Evolutionary conservation across 225 moss, liverwort and hornwort genomes (phyloP), one percentile per base, ranked within the genome.

Genomic region (Polytrichum commune): DNA sequence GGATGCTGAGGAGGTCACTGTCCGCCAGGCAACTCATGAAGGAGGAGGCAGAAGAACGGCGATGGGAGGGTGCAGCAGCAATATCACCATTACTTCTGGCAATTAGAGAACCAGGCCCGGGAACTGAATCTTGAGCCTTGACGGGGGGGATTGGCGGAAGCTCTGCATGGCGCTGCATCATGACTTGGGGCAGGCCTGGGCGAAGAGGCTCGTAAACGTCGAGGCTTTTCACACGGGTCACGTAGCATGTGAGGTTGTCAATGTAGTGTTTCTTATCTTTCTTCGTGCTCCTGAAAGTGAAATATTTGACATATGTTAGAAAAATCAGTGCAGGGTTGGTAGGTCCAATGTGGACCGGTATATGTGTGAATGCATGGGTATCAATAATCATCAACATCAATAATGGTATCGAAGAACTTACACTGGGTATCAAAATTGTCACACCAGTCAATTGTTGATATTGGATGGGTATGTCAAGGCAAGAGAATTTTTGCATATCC

Each of bases 231-330:
- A 85, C 88, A 20, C 84, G 84, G 67, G 84, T 85, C 18, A 88
- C 88, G 65, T 77, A 78, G 82, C 88, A 88, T 13, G 82, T 82
- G 33, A 88, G 82, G 19, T 82, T 82, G 63, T 88, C 84, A 54
- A 85, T 82, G 71, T 26, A 88, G 75, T 80, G 72, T 7, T 85
- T 88, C 66, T 80, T 88, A 74, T 88, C 88, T 76, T 88, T 88
- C 82, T 82, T 88, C 88, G 82, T 84, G 71, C 84, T 84, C 82
- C 88, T 88, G 72, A 19, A 38, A 46, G 46, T 46, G 46, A 46
- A 13, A 13, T 2, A 46, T 13, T 46, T 46, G 46, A 46, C 38
- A 35, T 16, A 46, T 46, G 16, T 13, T 46, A 35, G 1, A 35
- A 46, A 13, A 13, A 16, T 16, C 13, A 46, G 4, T 46, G 46